Base-by-base conservation (phyloP, 495 filamentous ascomycete species). In the Penicillium cinerascens region DNA sequence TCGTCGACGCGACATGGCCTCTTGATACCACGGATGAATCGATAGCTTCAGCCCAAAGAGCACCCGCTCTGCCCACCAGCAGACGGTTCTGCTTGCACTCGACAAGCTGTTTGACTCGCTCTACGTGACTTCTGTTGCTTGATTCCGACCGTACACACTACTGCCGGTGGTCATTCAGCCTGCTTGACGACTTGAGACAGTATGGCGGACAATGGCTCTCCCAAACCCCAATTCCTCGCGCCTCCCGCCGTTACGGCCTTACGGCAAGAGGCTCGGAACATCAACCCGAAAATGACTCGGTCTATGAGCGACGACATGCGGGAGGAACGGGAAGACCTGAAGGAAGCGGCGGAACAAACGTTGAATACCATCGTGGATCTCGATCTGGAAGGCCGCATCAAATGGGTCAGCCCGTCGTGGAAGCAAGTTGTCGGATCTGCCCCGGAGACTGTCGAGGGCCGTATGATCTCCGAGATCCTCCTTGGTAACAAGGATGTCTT, bases 401-500 rank as follows among this genome's bases (percentile, higher is more conserved):
- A 88, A 64, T 97, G 95, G 90, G 92, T 93, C 51, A 97, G 92
- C 69, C 88, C 91, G 8, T 95, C 92, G n/a, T 98, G 93, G 93
- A 82, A 82, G 50, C 90, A 96, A 61, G 88, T 98, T 40, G 85
- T 97, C 42, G 93, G 93, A 43, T 91, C 88, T 4, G 60, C 78
- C 38, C 82, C 83, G 16, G 82, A 87, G 15, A 80, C 86, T 11
- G 85, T 97, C 44, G 76, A 87, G 46, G 88, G 88, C 43, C 87
- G 81, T 44, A 73, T 86, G 43, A 91, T 98, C 54, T 79, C 88
- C 26, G 88, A 96, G 35, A 65, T 97, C 18, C 74, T 97, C 26
- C 71, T 95, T 45, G 88, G 86, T 33, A 85, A 91, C 68, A 87
- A 83, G 55, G 74, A 81, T 56, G 85, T 83, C 35, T 97, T 98